phyloP scores from a whole-genome alignment of 169 alveolate genomes.

The Blepharisma undulans region DNA sequence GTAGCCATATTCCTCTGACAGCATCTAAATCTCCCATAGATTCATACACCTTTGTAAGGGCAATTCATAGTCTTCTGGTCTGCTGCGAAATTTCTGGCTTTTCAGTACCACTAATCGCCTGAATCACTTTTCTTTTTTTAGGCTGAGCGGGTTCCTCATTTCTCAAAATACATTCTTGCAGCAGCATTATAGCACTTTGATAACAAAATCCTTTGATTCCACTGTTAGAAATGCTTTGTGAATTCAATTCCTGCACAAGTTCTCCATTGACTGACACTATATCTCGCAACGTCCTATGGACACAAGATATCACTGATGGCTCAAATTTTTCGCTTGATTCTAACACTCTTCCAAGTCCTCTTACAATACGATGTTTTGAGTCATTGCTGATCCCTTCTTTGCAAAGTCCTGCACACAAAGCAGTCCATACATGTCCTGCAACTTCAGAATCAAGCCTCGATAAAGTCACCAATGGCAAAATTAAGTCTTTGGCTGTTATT shows the following conservation, averaged over 20 bases:
- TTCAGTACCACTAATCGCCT: conserved; percentile 47
- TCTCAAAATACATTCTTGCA: conserved; percentile 69
- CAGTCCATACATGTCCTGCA: conserved; percentile 57
- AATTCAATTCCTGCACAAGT: conserved; percentile 41
- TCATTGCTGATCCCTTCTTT: conserved; percentile 42
- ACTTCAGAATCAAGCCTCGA: conserved; percentile 67
- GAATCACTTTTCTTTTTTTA: conserved; percentile 34
- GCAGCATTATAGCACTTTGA: conserved; percentile 69
- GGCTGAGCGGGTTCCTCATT: conserved; percentile 23
- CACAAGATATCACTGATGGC: conserved; percentile 60
- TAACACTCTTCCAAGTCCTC: conserved; percentile 58
- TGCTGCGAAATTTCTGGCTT: conserved; percentile 37
- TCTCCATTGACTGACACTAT: conserved; percentile 66
- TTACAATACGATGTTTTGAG: conserved; percentile 50
- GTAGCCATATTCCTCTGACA: conserved; percentile 19
- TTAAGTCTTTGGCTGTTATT: conserved; percentile 72
- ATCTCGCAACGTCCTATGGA: conserved; percentile 67
- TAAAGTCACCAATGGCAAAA: conserved; percentile 72
- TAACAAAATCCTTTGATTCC: conserved; percentile 68
- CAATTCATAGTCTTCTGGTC: conserved; percentile 9
- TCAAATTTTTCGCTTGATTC: conserved; percentile 53
- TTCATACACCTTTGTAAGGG: conserved; percentile 36
- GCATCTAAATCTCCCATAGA: conserved; percentile 19
- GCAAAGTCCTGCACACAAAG: conserved; percentile 33
- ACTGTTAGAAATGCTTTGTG: conserved; percentile 61